phyloP scores from a whole-genome alignment of 2,329 filamentous ascomycete species.

The Pseudogymnoascus sp. region DNA sequence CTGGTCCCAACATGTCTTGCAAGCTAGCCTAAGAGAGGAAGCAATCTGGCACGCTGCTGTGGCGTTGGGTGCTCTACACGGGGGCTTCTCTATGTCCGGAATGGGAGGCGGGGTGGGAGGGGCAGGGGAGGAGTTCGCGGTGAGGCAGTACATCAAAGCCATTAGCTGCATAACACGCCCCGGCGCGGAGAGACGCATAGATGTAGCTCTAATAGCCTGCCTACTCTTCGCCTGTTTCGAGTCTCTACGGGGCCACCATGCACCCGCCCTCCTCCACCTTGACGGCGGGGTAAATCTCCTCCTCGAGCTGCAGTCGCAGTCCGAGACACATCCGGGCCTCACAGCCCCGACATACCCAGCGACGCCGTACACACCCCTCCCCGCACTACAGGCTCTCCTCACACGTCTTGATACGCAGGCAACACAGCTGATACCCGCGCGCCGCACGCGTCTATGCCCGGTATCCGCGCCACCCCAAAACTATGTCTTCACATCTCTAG shows the following conservation, averaged over 20 bases:
- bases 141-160: constrained; percentile 50
- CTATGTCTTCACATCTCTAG: neutral
- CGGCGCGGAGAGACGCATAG: constrained; percentile 13
- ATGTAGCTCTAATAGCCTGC: constrained; percentile 36
- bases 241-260: constrained; percentile 38
- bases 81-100: constrained; percentile 43
- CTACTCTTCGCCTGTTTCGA: constrained; percentile 45
- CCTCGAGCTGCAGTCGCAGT: constrained; percentile 12
- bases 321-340: too few species aligned
- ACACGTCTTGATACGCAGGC: neutral
- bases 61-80: constrained; percentile 57
- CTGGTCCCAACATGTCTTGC: constrained; percentile 53
- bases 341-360: neutral
- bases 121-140: constrained; percentile 44
- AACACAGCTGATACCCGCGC: neutral
- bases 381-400: neutral
- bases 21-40: constrained; percentile 51
- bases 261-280: constrained; percentile 33
- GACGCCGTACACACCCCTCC: neutral
- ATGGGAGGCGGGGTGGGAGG: too few species aligned
- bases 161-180: constrained; percentile 23
- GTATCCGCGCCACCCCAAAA: neutral
- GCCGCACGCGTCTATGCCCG: neutral
- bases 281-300: constrained; percentile 35
- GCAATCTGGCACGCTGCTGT: constrained; percentile 59